phyloP scores from a whole-genome alignment of 2,329 filamentous ascomycete species.

The Pestalotiopsis fici region DNA sequence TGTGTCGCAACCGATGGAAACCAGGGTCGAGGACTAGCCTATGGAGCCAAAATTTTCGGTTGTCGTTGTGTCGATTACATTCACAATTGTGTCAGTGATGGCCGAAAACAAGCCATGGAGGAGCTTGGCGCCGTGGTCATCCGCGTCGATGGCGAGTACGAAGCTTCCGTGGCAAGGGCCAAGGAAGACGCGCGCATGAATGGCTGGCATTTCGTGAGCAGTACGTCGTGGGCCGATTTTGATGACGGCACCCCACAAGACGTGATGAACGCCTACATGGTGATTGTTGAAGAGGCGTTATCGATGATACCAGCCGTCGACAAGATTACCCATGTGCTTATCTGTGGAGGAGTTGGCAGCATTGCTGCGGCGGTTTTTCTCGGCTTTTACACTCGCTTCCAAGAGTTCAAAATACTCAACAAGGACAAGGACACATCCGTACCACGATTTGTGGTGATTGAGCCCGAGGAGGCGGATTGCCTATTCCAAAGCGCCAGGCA shows the following conservation, averaged over 20 bases:
- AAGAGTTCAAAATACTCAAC: not conserved
- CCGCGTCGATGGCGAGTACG: too few species aligned
- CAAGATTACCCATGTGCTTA: not conserved
- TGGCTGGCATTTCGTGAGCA: not conserved
- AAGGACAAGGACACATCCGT: not conserved
- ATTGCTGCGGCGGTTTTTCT: not conserved
- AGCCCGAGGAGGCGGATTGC: not conserved
- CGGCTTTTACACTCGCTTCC: not conserved
- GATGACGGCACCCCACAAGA: not conserved
- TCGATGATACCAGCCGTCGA: not conserved
- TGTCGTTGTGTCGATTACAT: too few species aligned
- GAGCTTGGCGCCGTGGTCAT: too few species aligned
- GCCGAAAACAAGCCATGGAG: too few species aligned
- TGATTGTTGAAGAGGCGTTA: not conserved
- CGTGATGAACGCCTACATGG: not conserved
- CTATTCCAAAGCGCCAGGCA: not conserved
- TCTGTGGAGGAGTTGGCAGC: not conserved
- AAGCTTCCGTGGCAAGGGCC: not conserved
- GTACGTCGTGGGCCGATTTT: not conserved
- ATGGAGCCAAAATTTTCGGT: too few species aligned
- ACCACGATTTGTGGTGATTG: not conserved
- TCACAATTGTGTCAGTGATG: too few species aligned
- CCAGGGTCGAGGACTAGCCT: too few species aligned
- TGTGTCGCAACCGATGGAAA: too few species aligned
- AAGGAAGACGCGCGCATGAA: not conserved